Base-by-base conservation (phyloP, 495 filamentous ascomycete genomes). In the Neurospora sp. region DNA sequence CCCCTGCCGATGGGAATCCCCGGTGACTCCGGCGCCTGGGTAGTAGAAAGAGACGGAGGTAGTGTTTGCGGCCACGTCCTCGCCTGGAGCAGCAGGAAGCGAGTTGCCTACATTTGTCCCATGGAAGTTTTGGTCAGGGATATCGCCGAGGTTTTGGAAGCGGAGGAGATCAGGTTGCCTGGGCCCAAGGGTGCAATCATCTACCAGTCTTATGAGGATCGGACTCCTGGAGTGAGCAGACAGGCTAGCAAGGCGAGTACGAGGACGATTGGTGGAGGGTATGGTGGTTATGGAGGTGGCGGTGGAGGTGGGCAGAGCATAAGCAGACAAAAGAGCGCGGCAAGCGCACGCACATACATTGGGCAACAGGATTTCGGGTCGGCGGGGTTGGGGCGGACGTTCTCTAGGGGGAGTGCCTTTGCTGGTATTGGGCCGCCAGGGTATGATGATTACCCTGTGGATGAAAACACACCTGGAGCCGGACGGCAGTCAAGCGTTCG, bases 11-110 rank as follows among this genome's bases (percentile, higher is more conserved):
- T 88, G 70, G 86, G 86, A n/a, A 90, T 94, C 48, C 93, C 93
- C 31, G 95, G 95, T 22, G 94, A 98, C 79, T 94, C 91, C 12
- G 95, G 95, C 18, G 94, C 95, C 20, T 98, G 95, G 95, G 88
- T 98, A 18, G 90, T 97, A 71, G 92, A 96, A 74, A 92, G 93
- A 71, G 86, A 88, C 8, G 84, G 88, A 20, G 93, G 93, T n/a
- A 88, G 88, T 39, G 90, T 97, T 5, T 94, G 92, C 78, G 95
- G 94, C 18, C 94, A 97, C 75, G 92, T 98, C 16, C 85, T 98
- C 12, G 95, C 95, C 10, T 96, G 91, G 89, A 94, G 89, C 71
- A 87, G 89, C 70, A 88, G 88, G 72, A 93, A 88, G 76, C 86
- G 88, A 74, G 89, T 91, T 40, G 92, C 93, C 10, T 97, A 96